Base-by-base conservation (phyloP, 2,329 filamentous ascomycete species). In the Diplocarpon rosae region DNA sequence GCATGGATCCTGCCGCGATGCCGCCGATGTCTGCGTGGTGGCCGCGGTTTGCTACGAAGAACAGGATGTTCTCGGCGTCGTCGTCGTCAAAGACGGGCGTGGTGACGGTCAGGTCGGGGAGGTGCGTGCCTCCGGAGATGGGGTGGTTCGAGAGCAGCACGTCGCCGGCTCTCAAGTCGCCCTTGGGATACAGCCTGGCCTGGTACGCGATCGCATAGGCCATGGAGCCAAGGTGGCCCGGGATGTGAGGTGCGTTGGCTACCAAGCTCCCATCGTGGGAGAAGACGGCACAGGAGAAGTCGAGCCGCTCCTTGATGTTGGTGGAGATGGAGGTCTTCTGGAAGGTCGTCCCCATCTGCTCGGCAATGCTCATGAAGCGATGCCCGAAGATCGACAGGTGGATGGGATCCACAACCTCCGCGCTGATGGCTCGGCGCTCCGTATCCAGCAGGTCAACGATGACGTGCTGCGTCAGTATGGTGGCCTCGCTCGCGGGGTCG, bases 291-390 rank as follows among this genome's bases (percentile, higher is more conserved):
- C n/a, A n/a, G n/a, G n/a, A n/a, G n/a, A n/a, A n/a, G 87, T 80
- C 57, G 78, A 82, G 0, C 82, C 87, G 66, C 87, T 87, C 57
- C 87, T 83, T 13, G 88, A 63, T 2, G 81, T 78, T 38, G 79
- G 69, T 24, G 7, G 20, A 24, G 20, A 24, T 24, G 20, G 20
- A 3, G 20, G 20, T 7, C 20, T 3, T 1, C n/a, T n/a, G n/a
- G n/a, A n/a, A n/a, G n/a, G n/a, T n/a, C n/a, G n/a, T n/a, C n/a
- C 84, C 83, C 84, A 89, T 89, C 59, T 89, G 83, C 63, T 89
- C 84, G 1, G 84, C 84, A 55, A 89, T 85, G 10, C 80, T 78
- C 84, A 88, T 89, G 63, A 89, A 89, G n/a, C 1, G 89, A 69
- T 63, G 84, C 71, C 53, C 88, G 83, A 0, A 83, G 83, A 59